Evolutionary conservation across 2,329 filamentous ascomycete genomes (phyloP), one percentile per base, ranked within the genome.

Genomic region (Aureobasidium sp.): DNA sequence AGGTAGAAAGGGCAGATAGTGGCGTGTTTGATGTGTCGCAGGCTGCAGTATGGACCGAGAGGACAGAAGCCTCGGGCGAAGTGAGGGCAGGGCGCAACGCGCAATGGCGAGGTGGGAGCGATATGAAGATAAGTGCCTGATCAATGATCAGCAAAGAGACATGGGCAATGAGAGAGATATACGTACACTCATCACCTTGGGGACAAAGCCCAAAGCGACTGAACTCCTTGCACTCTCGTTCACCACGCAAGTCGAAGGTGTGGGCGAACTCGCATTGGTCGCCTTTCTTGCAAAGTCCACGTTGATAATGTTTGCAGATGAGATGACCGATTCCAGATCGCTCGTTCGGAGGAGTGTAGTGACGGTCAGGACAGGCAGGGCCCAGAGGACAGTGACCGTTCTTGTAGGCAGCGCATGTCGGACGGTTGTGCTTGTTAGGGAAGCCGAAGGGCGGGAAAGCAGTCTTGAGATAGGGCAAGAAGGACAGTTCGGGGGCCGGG

Each of bases 191-290:
- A 75, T 97, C 93, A 67, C 93, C 94, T 77, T 97, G 96, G 66
- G 89, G 90, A 78, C 94, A 99, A 74, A 95, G 97, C 62, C 91
- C 91, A 72, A 94, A 96, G 65, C 92, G 85, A 63, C 92, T 87
- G 77, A 93, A 97, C 76, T 96, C 96, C 72, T 96, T 96, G 78
- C 94, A 99, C 78, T 97, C 94, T 66, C 94, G 92, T 91, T 97
- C 97, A 76, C 94, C 92, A 66, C 94, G 87, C 68, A 99, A 84
- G 77, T 99, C 97, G 81, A 97, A 99, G 77, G 97, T 94, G 81
- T 99, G 94, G 53, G 97, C 81, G 71, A 97, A 99, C 79, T 99
- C 94, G 85, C 94, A 99, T 68, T 87, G 85, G 72, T 97, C 88
- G 70, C 93, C 94, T 77, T 97, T 97, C 74, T 99, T 99, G 82